Percentiles rank a stretch among this genome's conserved stretches.
Conservation (phyloP, 208 protist species). For the Lotmaria passim region DNA sequence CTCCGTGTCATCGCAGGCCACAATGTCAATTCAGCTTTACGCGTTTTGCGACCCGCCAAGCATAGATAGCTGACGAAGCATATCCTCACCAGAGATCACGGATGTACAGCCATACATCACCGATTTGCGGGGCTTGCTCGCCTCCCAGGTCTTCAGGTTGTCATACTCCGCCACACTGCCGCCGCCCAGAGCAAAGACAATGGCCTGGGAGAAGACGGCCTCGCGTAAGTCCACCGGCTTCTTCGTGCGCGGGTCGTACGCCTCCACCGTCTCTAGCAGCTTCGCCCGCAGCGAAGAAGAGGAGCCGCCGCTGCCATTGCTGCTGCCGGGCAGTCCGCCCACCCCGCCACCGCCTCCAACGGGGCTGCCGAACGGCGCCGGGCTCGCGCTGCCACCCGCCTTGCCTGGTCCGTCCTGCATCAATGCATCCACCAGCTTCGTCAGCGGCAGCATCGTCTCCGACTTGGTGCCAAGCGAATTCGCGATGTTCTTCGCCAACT, state of each 20-base stretch:
- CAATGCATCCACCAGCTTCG: constrained; percentile 85
- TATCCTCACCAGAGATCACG: constrained; percentile 76
- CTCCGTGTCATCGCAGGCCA: too few relatives aligned
- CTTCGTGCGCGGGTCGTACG: constrained; percentile 75
- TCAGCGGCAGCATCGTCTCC: constrained; percentile 80
- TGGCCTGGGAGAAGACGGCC: constrained; percentile 80
- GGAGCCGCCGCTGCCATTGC: constrained; percentile 1
- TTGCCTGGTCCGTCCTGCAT: constrained; percentile 66
- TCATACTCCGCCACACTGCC: constrained; percentile 90
- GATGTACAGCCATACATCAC: constrained; percentile 90
- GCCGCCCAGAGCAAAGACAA: constrained; percentile 89
- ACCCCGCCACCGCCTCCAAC: constrained; percentile 10
- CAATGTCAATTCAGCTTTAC: too few relatives aligned
- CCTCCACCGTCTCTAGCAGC: constrained; percentile 67
- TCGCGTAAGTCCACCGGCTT: constrained; percentile 65
- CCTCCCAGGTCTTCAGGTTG: constrained; percentile 88
- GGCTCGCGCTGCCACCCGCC: constrained; percentile 14
- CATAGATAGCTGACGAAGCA: constrained; percentile 69
- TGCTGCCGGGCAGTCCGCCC: constrained; percentile 14
- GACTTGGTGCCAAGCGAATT: constrained; percentile 64
- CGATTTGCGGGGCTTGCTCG: constrained; percentile 65
- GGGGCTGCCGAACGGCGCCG: constrained; percentile 21
- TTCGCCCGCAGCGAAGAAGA: constrained; percentile 26
- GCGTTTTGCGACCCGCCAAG: constrained; percentile 45
- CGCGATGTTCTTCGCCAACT: constrained; percentile 81